A percentile compares a stretch with the other conserved stretches of the same genome.
phyloP scores from a whole-genome alignment of 179 eudicot species.

The Heliamphora pulchella region DNA sequence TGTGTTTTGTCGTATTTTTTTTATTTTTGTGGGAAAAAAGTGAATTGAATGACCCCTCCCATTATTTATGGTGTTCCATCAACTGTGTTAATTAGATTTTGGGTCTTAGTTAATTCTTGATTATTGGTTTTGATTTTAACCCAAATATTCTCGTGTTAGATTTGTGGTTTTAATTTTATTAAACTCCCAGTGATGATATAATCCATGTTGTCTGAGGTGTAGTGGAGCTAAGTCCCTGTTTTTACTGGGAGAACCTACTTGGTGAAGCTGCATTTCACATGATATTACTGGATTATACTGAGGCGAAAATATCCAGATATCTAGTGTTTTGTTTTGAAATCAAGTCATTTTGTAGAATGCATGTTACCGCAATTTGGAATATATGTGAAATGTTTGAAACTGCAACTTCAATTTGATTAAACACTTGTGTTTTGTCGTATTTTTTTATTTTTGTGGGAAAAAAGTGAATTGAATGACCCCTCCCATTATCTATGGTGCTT shows the following conservation, averaged over 20 bases:
- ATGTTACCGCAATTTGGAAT: background rate
- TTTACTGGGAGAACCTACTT: constrained; percentile 41
- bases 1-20: too few relatives aligned
- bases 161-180: background rate
- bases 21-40: too few relatives aligned
- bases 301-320: constrained; percentile 15
- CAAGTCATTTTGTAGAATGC: background rate
- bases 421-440: too few relatives aligned
- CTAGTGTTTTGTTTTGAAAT: background rate
- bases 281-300: constrained; percentile 39
- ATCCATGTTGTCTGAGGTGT: constrained; percentile 29
- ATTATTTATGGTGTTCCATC: background rate
- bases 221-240: constrained; percentile 32
- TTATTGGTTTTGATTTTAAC: background rate
- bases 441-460: too few relatives aligned
- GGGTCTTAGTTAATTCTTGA: background rate
- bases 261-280: constrained; percentile 30
- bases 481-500: background rate
- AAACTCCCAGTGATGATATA: constrained; percentile 19
- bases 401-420: background rate
- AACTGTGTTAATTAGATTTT: background rate
- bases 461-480: background rate
- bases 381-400: background rate
- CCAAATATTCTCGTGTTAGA: background rate
- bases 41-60: background rate